These are phyloP conservation scores for Talaromyces sp. DNA, from an alignment of 2,329 filamentous ascomycete genomes.

Conservation along the genomic window DNA sequence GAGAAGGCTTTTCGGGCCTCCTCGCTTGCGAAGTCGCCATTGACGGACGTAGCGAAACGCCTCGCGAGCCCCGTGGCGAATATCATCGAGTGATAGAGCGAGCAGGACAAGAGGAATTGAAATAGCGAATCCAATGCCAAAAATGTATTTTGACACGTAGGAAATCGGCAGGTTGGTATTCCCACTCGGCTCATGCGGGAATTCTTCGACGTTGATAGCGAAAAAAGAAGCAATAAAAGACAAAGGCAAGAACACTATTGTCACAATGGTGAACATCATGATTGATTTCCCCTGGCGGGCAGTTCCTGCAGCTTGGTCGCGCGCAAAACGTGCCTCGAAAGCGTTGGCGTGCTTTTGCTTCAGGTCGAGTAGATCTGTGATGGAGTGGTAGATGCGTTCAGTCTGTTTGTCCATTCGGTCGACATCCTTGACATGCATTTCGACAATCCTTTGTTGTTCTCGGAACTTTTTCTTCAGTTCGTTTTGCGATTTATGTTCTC, in stretches of 20 bases:
- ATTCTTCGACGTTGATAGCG: conserved; percentile 48
- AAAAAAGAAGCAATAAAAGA: conserved; percentile 53
- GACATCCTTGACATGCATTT: conserved; percentile 55
- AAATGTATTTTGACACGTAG: conserved; percentile 52
- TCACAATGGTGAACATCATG: conserved; percentile 56
- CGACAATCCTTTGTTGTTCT: conserved; percentile 54
- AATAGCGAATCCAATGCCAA: conserved; percentile 50
- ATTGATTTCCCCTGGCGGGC: conserved; percentile 53
- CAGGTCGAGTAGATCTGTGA: conserved; percentile 59
- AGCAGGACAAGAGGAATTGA: conserved; percentile 46
- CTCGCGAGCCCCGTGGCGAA: conserved; percentile 26
- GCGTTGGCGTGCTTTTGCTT: conserved; percentile 67
- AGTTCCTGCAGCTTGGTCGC: conserved; percentile 56
- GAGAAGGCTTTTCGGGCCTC: neutral
- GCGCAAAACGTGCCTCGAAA: conserved; percentile 54
- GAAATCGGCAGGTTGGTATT: conserved; percentile 36
- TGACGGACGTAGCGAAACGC: conserved; percentile 17
- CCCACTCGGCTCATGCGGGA: conserved; percentile 29
- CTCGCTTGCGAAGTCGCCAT: conserved; percentile 13
- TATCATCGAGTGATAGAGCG: conserved; percentile 41
- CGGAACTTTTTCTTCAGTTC: conserved; percentile 51
- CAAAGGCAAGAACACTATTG: conserved; percentile 52
- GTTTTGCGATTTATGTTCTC: conserved; percentile 31
- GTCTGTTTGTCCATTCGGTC: conserved; percentile 59
- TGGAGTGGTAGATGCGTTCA: conserved; percentile 52